Conservation (phyloP, 164 flowering plant species). For the Stephania cephalantha region DNA sequence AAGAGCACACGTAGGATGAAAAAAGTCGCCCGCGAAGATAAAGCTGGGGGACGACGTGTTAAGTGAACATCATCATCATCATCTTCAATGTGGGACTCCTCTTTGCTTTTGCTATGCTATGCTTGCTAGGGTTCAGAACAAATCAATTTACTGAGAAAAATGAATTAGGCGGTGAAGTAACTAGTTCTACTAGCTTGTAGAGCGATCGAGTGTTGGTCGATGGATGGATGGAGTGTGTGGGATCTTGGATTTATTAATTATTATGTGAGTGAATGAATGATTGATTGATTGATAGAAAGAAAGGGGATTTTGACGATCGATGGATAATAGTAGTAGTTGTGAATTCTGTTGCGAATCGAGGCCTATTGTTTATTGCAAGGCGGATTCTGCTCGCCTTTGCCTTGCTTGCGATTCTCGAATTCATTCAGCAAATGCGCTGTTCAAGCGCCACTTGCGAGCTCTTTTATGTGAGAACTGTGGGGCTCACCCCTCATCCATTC, state of each 20-base stretch:
- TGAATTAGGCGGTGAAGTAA: too few relatives aligned
- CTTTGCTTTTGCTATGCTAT: too few relatives aligned
- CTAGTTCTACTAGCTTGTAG: too few relatives aligned
- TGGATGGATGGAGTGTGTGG: neutral
- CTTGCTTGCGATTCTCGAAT: slow-evolving; percentile 66
- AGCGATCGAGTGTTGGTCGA: too few relatives aligned
- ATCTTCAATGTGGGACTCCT: too few relatives aligned
- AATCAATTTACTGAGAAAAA: too few relatives aligned
- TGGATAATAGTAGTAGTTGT: slow-evolving; percentile 49
- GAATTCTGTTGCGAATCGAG: slow-evolving; percentile 53
- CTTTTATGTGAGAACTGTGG: slow-evolving; percentile 57
- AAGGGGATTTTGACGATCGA: slow-evolving; percentile 8
- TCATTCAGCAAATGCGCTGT: slow-evolving; percentile 74
- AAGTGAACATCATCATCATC: too few relatives aligned
- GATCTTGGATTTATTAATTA: neutral
- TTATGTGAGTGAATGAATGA: too few relatives aligned
- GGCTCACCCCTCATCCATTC: slow-evolving; percentile 30
- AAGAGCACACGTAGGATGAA: neutral
- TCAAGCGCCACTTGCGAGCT: slow-evolving; percentile 44
- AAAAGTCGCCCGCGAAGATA: neutral
- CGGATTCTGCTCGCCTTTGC: slow-evolving; percentile 69
- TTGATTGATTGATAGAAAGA: neutral
- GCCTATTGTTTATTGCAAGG: slow-evolving; percentile 59
- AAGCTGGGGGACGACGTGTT: neutral
- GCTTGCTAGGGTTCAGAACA: too few relatives aligned